Conservation (phyloP, 2,329 filamentous ascomycete species). For the Arthrobotrys sinensis region DNA sequence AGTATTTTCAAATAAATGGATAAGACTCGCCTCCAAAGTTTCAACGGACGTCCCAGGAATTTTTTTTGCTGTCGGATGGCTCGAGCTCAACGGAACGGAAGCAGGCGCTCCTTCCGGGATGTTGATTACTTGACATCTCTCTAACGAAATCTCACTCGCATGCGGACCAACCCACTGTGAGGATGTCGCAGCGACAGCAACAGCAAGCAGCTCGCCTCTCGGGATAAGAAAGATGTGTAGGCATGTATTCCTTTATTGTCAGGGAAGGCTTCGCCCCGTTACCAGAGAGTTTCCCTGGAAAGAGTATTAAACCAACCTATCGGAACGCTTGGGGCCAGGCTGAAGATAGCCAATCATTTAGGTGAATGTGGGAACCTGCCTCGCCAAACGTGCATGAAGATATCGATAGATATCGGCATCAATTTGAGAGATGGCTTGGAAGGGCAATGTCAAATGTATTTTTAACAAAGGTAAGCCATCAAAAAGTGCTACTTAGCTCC, state of each 20-base stretch:
- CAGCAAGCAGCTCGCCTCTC: constrained; percentile 14
- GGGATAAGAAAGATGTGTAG: background rate
- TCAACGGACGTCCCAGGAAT: background rate
- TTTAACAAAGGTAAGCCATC: constrained; percentile 20
- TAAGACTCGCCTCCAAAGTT: constrained; percentile 11
- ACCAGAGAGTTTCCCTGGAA: background rate
- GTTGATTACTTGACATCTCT: constrained; percentile 46
- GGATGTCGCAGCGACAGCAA: constrained; percentile 12
- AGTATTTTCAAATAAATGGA: constrained; percentile 20
- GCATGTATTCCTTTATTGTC: constrained; percentile 15
- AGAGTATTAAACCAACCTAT: constrained; percentile 38
- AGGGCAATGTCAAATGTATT: constrained; percentile 17
- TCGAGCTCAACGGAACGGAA: constrained; percentile 42
- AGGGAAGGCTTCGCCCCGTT: constrained; percentile 28
- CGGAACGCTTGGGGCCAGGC: constrained; percentile 18
- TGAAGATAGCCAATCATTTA: constrained; percentile 5
- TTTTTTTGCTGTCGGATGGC: constrained; percentile 22
- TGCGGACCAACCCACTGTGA: background rate
- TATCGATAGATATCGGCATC: background rate
- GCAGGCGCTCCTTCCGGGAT: constrained; percentile 29
- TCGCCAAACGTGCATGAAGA: constrained; percentile 25
- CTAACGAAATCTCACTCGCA: constrained; percentile 43
- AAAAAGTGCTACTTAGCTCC: background rate
- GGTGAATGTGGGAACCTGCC: background rate
- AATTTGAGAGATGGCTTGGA: background rate